Base-by-base conservation (phyloP, 2,329 filamentous ascomycete genomes). In the Ascosphaera pollenicola region DNA sequence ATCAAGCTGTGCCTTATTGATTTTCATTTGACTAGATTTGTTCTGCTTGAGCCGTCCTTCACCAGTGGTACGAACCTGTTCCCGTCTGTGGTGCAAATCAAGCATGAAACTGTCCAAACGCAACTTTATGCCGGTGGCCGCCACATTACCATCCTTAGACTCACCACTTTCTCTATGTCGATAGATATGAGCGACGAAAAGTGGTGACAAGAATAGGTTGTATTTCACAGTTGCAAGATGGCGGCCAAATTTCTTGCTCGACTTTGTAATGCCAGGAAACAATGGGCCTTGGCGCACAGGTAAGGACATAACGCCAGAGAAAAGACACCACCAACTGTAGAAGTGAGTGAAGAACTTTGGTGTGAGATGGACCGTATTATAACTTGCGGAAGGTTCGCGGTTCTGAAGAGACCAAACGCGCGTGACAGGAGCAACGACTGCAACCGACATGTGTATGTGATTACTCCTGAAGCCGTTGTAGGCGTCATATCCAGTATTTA, bases 161-260 rank as follows among this genome's bases (percentile, higher is more conserved):
- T 93, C 84, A 51, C 94, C 87, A 0, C 74, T 74, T 51, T 98
- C 89, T 54, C 94, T 94, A 62, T 98, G 89, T 57, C 94, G 95
- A 63, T 98, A 98, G 24, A 98, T 84, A 50, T 98, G 89, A 48
- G 85, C 91, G 45, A 98, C 71, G 56, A 92, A 98, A 2, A 98
- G 62, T 0, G 89, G 89, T 2, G 89, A 92, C 13, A 98, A 65
- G 2, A 95, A 68, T 17, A 98, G 62, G 45, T 87, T 94, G 61
- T 95, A 95, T 63, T 98, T 98, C 64, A 98, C 85, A 7, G 91
- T 98, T n/a, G 84, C 87, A 44, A 98, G 64, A 58, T 98, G 91
- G 38, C 89, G 73, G 11, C 87, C 87, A 54, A 98, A 98, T 55
- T 98, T 98, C 62, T 98, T 98, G 65, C 83, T 94, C 36, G 83